These are phyloP conservation scores for Cercospora zeina DNA, from an alignment of 2,329 filamentous ascomycete species.

Conservation along the genomic window DNA sequence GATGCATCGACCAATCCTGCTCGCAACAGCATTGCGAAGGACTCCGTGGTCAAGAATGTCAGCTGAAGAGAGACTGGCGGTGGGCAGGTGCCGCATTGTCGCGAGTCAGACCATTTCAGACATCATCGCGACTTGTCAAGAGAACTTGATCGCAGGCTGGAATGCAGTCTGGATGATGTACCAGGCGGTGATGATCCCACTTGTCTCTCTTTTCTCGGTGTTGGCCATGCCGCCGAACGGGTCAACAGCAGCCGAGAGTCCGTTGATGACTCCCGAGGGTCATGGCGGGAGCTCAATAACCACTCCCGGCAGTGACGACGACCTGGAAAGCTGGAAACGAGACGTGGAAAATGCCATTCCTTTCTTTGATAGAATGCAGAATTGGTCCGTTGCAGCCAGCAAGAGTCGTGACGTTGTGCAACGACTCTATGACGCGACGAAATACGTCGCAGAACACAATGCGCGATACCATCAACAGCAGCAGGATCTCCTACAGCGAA, in stretches of 20 bases:
- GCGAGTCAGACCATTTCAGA: conserved; percentile 71
- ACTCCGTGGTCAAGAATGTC: conserved; percentile 54
- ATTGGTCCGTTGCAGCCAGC: conserved; percentile 49
- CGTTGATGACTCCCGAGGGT: conserved; percentile 48
- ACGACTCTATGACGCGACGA: conserved; percentile 45
- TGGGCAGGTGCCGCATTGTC: conserved; percentile 68
- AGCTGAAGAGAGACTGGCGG: conserved; percentile 66
- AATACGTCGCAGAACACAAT: conserved; percentile 34
- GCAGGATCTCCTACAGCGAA: conserved; percentile 24
- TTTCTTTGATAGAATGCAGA: conserved; percentile 48
- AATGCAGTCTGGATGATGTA: conserved; percentile 81
- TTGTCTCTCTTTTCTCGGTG: conserved; percentile 65
- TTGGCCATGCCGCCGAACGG: conserved; percentile 24
- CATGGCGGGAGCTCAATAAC: conserved; percentile 30
- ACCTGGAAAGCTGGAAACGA: conserved; percentile 45
- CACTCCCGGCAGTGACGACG: conserved; percentile 30
- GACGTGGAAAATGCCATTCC: conserved; percentile 46
- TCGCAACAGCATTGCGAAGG: conserved; percentile 60
- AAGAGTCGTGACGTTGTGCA: conserved; percentile 47
- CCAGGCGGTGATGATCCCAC: conserved; percentile 75
- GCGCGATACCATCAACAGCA: conserved; percentile 32
- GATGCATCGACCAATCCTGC: conserved; percentile 69
- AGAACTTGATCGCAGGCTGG: conserved; percentile 76
- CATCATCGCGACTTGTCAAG: conserved; percentile 67
- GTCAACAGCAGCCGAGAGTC: conserved; percentile 47